A percentile compares a stretch with the other conserved stretches of the same genome.
phyloP scores from a whole-genome alignment of 2,329 filamentous ascomycete genomes.

The Aspergillus oerlinghausenensis region DNA sequence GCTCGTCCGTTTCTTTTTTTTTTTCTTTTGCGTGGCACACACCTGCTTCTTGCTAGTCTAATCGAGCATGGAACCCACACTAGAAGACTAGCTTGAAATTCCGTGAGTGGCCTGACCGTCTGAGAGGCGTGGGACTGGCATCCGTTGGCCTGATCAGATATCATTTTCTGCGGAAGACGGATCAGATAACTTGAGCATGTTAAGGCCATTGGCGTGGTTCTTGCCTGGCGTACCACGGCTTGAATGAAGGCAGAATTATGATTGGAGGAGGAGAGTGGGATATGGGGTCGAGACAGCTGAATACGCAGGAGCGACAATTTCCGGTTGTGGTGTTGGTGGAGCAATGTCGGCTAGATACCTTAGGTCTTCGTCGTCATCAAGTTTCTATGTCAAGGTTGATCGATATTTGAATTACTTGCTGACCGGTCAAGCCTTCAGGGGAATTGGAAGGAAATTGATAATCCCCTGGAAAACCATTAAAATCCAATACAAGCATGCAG shows the following conservation, averaged over 20 bases:
- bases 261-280: background rate
- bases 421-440: background rate
- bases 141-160: constrained; percentile 8
- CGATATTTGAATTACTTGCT: background rate
- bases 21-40: background rate
- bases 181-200: constrained; percentile 5
- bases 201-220: background rate
- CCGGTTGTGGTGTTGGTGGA: background rate
- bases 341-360: background rate
- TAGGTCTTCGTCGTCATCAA: background rate
- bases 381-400: background rate
- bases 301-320: background rate
- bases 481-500: background rate
- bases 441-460: background rate
- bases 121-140: background rate
- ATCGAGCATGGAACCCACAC: background rate
- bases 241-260: background rate
- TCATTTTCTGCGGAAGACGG: constrained; percentile 1
- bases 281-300: background rate
- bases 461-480: no score
- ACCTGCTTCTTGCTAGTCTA: background rate
- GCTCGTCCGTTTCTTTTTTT: background rate
- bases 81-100: background rate
- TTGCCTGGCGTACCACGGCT: background rate
- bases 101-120: background rate